Percentiles rank a stretch among this genome's conserved stretches.
phyloP scores from a whole-genome alignment of 371 early-diverging fungal species.

The Mucor plumbeus region DNA sequence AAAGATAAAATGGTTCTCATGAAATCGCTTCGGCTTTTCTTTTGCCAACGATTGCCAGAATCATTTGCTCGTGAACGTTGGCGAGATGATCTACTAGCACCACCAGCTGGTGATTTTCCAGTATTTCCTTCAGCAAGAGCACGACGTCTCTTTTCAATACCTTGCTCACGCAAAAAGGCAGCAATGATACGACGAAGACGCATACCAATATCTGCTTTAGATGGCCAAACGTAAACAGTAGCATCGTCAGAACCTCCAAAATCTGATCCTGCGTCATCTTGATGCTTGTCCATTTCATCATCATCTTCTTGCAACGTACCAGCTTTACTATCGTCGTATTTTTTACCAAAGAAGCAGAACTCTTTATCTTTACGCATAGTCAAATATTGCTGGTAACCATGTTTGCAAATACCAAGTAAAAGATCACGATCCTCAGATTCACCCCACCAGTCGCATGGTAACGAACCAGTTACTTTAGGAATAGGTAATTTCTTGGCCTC shows the following conservation, averaged over 20 bases:
- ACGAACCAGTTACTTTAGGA: conserved; percentile 61
- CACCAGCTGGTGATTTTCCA: conserved; percentile 2
- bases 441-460: conserved; percentile 84
- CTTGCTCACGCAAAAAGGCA: conserved; percentile 69
- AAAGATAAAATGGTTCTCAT: conserved; percentile 66
- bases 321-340: conserved; percentile 57
- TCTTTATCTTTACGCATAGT: conserved; percentile 73
- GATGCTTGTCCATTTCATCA: conserved; percentile 13
- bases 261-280: conserved; percentile 10
- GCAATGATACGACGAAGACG: conserved; percentile 75
- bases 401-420: conserved; percentile 76
- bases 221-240: conserved; percentile 63
- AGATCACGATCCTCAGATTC: conserved; percentile 83
- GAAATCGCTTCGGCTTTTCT: conserved; percentile 68
- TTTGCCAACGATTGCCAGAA: conserved; percentile 64
- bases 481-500: conserved; percentile 48
- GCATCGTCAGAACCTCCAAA: conserved; percentile 27
- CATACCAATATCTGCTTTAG: conserved; percentile 77
- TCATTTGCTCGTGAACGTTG: conserved; percentile 43
- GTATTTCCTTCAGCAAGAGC: background rate
- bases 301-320: conserved; percentile 29
- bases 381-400: conserved; percentile 80
- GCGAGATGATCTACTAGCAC: conserved; percentile 20
- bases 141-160: conserved; percentile 46
- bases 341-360: conserved; percentile 68